Conservation (phyloP, 2,329 filamentous ascomycete genomes). For the Botrytis byssoidea region DNA sequence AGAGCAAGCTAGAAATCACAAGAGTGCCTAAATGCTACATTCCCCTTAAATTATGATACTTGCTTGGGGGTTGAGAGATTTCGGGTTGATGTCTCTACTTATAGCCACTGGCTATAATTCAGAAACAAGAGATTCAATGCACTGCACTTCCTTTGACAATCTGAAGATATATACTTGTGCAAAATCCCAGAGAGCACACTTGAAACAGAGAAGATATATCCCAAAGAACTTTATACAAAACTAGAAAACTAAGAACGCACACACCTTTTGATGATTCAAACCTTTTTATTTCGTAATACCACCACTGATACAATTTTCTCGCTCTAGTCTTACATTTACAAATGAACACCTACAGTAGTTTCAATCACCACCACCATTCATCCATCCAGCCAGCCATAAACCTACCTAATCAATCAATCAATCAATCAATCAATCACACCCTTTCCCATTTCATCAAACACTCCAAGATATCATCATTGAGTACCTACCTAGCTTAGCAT, state of each 20-base stretch:
- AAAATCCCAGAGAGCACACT: accelerated
- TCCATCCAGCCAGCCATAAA: no score
- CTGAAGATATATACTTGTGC: neutral
- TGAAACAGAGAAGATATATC: neutral
- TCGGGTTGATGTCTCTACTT: neutral
- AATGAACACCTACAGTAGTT: no score
- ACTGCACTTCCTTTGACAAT: neutral
- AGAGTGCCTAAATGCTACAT: neutral
- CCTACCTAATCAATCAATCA: no score
- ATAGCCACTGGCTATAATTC: neutral
- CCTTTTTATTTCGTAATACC: no score
- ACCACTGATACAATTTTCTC: no score
- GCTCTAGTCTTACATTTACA: no score
- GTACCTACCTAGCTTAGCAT: no score
- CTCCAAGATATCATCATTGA: neutral
- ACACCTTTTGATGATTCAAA: neutral
- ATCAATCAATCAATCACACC: neutral
- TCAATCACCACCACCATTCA: no score
- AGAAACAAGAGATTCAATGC: neutral
- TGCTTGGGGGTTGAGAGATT: neutral
- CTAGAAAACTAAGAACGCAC: neutral
- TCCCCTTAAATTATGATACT: neutral
- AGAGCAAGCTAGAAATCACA: neutral
- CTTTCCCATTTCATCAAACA: neutral
- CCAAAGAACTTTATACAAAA: neutral